Evolutionary conservation across 495 filamentous ascomycete genomes (phyloP).

Genomic region (Rhypophila decipiens): DNA sequence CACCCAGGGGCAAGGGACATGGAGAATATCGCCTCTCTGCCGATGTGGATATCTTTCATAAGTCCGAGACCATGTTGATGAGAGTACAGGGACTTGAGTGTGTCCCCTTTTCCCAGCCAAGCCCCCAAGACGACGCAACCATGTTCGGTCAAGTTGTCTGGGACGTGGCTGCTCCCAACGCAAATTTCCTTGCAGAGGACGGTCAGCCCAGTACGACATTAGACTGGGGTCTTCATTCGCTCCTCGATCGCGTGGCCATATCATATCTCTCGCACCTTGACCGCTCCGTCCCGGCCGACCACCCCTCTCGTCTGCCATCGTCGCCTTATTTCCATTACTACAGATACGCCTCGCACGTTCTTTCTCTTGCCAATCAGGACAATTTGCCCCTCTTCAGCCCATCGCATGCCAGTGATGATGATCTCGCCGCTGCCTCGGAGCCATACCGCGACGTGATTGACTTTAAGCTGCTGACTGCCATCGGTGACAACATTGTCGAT

Average conservation of each 20-base stretch:
- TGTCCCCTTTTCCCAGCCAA: not conserved
- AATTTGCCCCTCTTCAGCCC: not conserved
- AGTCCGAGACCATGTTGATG: not conserved
- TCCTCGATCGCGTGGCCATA: not conserved
- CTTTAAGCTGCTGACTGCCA: slow-evolving; percentile 25
- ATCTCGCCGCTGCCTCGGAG: not conserved
- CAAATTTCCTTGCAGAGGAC: not conserved
- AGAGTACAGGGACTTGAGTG: not conserved
- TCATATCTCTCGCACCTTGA: not conserved
- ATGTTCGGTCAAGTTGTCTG: not conserved
- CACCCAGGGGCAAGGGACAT: too few species aligned
- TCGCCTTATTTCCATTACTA: not conserved
- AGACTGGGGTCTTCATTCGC: not conserved
- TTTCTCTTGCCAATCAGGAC: not conserved
- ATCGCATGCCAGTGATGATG: too few species aligned
- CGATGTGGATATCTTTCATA: not conserved
- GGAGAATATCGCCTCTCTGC: too few species aligned
- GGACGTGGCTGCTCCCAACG: not conserved
- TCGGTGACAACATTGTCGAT: slow-evolving; percentile 15
- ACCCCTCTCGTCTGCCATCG: not conserved
- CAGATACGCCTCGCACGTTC: not conserved
- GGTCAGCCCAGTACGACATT: not conserved
- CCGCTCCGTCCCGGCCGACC: not conserved
- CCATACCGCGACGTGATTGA: not conserved
- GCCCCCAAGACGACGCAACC: not conserved